Base-by-base conservation (phyloP, 1,284 basidiomycete genomes). In the Psilocybe mexicana region DNA sequence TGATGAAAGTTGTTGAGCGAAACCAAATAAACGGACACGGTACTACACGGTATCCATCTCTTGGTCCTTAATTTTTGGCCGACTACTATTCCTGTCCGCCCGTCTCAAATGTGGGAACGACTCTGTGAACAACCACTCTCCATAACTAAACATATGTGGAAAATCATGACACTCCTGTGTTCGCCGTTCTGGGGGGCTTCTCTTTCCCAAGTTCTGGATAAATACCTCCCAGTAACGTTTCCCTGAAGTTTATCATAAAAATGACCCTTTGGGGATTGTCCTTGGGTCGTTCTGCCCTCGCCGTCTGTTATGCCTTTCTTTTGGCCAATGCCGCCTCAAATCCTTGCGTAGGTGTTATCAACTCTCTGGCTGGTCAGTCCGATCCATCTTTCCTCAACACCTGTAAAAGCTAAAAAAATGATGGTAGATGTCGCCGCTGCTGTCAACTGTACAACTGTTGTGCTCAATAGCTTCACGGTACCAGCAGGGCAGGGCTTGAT, bases 381-480 rank as follows among this genome's bases (percentile, higher is more conserved):
- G 6, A 33, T 3, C 10, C 23, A 28, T 24, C 12, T 6, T 18
- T 18, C 6, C n/a, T 33, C 5, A n/a, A 18, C 11, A 18, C 7
- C 2, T 48, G n/a, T 14, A 2, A 14, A 14, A 12, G 14, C 23
- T 40, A 12, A 33, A n/a, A 18, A 46, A 30, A 24, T 43, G 12
- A 43, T 38, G 26, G 6, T 45, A 72, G 79, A 81, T 65, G 77
- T 81, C 36, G 60, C 70, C 12, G 69, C 64, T 36, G 80, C 80
- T 43, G 73, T 77, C 36, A 61, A 70, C 52, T 82, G 80, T 65
- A 80, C 77, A 5, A 80, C 76, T 11, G 75, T 82, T 43, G 76
- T 76, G 63, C 73, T 82, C 58, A 77, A 80, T 55, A 62, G 71
- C 26, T 81, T 82, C 66, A 77, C 73, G 2, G 81, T 82, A 23